A percentile compares a stretch with the other conserved stretches of the same genome.
Evolutionary conservation across 805 yeast genomes (phyloP).

Genomic region (Pichia paraexigua): DNA sequence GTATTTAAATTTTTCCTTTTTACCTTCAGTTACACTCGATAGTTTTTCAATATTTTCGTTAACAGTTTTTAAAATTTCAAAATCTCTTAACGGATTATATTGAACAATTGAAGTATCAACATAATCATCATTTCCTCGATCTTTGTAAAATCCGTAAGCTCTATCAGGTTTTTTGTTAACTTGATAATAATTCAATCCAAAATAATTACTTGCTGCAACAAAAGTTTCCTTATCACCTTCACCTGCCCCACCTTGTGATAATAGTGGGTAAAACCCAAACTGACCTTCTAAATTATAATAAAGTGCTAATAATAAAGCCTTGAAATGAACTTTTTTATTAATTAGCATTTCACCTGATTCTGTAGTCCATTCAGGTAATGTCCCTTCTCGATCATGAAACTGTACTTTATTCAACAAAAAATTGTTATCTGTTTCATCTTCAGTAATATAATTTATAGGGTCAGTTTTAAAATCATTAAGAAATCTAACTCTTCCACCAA

Average conservation of each 20-base stretch:
- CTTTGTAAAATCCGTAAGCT: slow-evolving; percentile 28
- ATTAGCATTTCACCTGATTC: slow-evolving; percentile 60
- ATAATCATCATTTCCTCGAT: slow-evolving; percentile 27
- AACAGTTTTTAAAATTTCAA: slow-evolving; percentile 9
- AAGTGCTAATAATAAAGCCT: slow-evolving; percentile 45
- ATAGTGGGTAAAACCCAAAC: slow-evolving; percentile 44
- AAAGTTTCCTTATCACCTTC: slow-evolving; percentile 80
- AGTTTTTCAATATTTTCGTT: background rate
- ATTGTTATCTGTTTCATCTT: background rate
- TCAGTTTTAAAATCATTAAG: slow-evolving; percentile 26
- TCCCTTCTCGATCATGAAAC: slow-evolving; percentile 57
- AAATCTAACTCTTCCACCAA: slow-evolving; percentile 29
- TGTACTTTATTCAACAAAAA: slow-evolving; percentile 32
- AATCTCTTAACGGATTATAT: slow-evolving; percentile 26
- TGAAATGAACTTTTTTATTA: slow-evolving; percentile 46
- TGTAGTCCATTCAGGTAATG: slow-evolving; percentile 61
- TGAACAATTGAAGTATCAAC: slow-evolving; percentile 26
- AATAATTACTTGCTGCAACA: slow-evolving; percentile 57
- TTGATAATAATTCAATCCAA: slow-evolving; percentile 45
- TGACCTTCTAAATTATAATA: slow-evolving; percentile 59
- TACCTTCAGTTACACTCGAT: background rate
- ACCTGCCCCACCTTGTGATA: slow-evolving; percentile 55
- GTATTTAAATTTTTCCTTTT: slow-evolving; percentile 7
- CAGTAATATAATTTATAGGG: slow-evolving; percentile 14
- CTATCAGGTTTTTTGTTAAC: slow-evolving; percentile 33